Evolutionary conservation across 768 basidiomycete species (phyloP).

Genomic region (Tylopilus intermedius): DNA sequence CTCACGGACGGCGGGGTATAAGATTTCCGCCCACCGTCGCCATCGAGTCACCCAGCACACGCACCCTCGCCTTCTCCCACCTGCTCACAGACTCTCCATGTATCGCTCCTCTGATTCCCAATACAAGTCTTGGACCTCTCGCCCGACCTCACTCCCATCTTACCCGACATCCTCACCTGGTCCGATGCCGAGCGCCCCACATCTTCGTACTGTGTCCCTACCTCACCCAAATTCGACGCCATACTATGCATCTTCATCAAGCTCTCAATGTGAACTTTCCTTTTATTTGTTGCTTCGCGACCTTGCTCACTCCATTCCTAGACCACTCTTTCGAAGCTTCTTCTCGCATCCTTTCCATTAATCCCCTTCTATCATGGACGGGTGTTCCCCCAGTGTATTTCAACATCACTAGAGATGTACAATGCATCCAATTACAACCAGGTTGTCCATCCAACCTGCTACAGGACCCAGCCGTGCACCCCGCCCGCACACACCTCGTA

Average conservation of each 20-base stretch:
- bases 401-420: conserved; percentile 25
- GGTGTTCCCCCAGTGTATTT: conserved; percentile 18
- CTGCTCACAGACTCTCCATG: conserved; percentile 17
- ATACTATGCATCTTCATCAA: conserved; percentile 14
- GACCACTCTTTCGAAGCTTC: conserved; percentile 13
- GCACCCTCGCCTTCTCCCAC: background rate
- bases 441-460: conserved; percentile 17
- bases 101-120: conserved; percentile 15
- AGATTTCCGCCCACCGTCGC: conserved; percentile 12
- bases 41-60: conserved; percentile 21
- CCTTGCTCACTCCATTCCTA: conserved; percentile 5
- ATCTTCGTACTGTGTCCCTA: conserved; percentile 25
- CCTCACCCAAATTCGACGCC: conserved; percentile 29
- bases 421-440: conserved; percentile 17
- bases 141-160: conserved; percentile 3
- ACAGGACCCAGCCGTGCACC: conserved; percentile 22
- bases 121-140: conserved; percentile 21
- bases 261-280: conserved; percentile 17
- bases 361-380: conserved; percentile 24
- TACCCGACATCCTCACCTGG: conserved; percentile 17
- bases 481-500: conserved; percentile 10
- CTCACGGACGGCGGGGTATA: conserved; percentile 22
- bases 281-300: background rate
- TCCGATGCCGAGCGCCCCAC: conserved; percentile 23
- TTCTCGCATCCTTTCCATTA: conserved; percentile 20